Base-by-base conservation (phyloP, 345 rosid species). In the Populus davidiana region DNA sequence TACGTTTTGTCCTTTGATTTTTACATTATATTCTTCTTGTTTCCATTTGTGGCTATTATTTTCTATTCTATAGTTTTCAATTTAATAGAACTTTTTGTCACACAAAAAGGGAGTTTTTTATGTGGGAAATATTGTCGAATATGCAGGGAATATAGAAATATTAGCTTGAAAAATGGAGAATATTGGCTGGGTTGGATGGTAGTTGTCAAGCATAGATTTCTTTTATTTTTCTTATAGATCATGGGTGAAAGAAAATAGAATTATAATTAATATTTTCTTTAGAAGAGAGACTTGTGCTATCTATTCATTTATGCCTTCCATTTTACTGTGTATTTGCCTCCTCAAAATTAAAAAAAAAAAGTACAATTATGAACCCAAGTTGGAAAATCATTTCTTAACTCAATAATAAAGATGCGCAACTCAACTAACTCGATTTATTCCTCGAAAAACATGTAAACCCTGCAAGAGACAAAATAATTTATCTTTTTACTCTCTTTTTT, bases 1-100 rank as follows among this genome's bases (percentile, higher is more conserved):
- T 71, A 31, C 76, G 73, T 59, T 35, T 68, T 78, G 81, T 84
- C 82, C 41, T 82, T 74, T 31, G 20, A 72, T 50, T 25, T 16
- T 33, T 75, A 39, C 8, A 29, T 73, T 41, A 21, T 52, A 3
- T n/a, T 56, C 2, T 8, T 31, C 25, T 39, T 27, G 36, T 38
- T n/a, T 35, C 10, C 44, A 64, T 17, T 67, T 18, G 11, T 67
- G 13, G 18, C 25, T 9, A 20, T 72, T 14, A 33, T 54, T 52
- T 54, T 21, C 49, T 49, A 44, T 44, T 70, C 6, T 6, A 25
- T 13, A 29, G 11, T 70, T 47, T 49, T 35, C 39, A 70, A 21
- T 25, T 4, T 14, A 1, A n/a, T 23, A 8, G 5, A 23, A n/a
- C 11, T n/a, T n/a, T n/a, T 10, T n/a, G 5, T 56, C 63, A 1